phyloP scores from a whole-genome alignment of 805 yeast genomes.

The Suhomyces kilbournensis region DNA sequence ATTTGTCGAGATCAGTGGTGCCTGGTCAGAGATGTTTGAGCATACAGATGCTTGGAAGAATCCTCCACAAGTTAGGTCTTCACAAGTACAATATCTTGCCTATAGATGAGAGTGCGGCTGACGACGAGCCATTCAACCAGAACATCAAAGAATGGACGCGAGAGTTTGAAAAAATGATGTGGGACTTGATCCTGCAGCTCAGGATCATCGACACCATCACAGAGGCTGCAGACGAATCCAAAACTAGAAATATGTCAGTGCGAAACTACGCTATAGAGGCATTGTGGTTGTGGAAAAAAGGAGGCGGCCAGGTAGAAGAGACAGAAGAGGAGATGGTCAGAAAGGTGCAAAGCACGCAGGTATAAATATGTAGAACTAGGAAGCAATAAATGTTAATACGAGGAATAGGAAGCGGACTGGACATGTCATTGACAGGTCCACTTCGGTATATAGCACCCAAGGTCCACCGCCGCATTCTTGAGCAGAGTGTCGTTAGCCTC shows the following conservation, averaged over 20 bases:
- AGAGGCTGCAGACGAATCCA: constrained; percentile 64
- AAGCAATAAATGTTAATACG: not conserved
- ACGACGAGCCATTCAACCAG: constrained; percentile 35
- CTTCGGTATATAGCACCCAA: not conserved
- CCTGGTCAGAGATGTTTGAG: constrained; percentile 87
- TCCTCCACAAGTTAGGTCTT: constrained; percentile 74
- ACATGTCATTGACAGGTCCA: not conserved
- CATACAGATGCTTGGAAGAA: constrained; percentile 81
- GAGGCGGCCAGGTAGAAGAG: constrained; percentile 38
- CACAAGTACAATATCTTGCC: constrained; percentile 55
- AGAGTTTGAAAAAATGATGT: constrained; percentile 53
- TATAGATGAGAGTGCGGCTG: constrained; percentile 30
- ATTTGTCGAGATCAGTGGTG: constrained; percentile 70
- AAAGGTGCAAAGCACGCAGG: constrained; percentile 11
- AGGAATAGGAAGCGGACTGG: not conserved
- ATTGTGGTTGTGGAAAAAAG: constrained; percentile 79
- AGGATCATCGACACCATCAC: constrained; percentile 63
- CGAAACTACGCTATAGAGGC: constrained; percentile 86
- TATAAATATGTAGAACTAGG: not conserved
- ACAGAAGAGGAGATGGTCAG: constrained; percentile 28
- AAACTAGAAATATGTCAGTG: constrained; percentile 66
- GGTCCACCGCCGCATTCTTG: not conserved
- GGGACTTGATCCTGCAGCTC: constrained; percentile 68
- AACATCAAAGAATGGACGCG: constrained; percentile 19
- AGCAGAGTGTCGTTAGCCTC: not conserved